Percentiles rank a stretch among this genome's conserved stretches.
phyloP scores from a whole-genome alignment of 2,329 filamentous ascomycete species.

The Beauveria pseudobassiana region DNA sequence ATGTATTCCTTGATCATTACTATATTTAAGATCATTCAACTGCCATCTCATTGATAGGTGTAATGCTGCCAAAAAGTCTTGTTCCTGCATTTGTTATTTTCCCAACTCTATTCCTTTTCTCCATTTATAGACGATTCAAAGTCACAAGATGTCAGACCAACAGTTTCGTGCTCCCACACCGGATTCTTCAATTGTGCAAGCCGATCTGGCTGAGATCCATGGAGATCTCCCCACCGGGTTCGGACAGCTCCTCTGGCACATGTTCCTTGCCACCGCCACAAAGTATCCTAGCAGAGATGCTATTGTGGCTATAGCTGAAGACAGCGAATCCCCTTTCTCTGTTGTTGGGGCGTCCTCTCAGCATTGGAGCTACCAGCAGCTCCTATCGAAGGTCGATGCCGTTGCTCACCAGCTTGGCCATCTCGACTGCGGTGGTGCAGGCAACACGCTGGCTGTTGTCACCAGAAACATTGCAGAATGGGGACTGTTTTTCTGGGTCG shows the following conservation, averaged over 20 bases:
- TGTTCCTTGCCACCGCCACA: constrained; percentile 22
- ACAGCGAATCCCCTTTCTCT: no score
- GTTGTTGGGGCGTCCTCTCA: background rate
- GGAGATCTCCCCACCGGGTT: constrained; percentile 22
- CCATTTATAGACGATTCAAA: background rate
- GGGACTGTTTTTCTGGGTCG: constrained; percentile 30
- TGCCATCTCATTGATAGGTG: background rate
- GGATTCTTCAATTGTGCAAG: background rate
- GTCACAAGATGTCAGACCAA: background rate
- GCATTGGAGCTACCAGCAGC: constrained; percentile 23
- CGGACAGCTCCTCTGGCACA: constrained; percentile 26
- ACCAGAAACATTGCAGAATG: constrained; percentile 32
- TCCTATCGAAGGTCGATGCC: constrained; percentile 18
- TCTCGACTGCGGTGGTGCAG: constrained; percentile 18
- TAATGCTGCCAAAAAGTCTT: background rate
- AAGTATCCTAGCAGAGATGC: constrained; percentile 25
- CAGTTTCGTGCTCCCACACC: background rate
- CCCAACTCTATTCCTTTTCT: background rate
- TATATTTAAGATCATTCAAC: background rate
- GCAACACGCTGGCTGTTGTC: constrained; percentile 24
- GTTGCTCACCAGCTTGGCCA: constrained; percentile 3
- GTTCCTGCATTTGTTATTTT: background rate
- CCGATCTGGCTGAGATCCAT: constrained; percentile 20
- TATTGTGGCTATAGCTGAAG: constrained; percentile 25
- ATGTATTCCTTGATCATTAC: background rate